Evolutionary conservation across 2,329 filamentous ascomycete genomes (phyloP).

Genomic region (Aspergillus ochraceoroseus): DNA sequence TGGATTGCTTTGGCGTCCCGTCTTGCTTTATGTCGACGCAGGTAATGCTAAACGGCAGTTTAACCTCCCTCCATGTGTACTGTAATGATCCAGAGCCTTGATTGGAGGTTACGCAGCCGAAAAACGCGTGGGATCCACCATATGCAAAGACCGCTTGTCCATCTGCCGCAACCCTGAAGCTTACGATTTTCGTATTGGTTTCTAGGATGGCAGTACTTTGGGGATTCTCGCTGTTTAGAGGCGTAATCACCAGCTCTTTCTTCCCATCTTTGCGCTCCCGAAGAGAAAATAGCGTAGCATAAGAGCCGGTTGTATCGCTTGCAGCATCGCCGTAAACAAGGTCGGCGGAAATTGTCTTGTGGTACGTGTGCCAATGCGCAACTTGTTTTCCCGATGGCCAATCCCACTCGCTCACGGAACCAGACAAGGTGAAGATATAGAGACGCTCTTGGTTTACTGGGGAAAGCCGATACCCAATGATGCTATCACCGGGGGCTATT

Average conservation of each 20-base stretch:
- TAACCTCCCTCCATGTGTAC: constrained; percentile 54
- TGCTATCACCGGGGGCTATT: constrained; percentile 44
- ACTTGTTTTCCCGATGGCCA: constrained; percentile 50
- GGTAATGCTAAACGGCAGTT: constrained; percentile 58
- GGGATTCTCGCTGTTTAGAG: constrained; percentile 21
- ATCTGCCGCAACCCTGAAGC: constrained; percentile 28
- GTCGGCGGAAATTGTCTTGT: constrained; percentile 33
- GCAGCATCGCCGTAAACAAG: constrained; percentile 20
- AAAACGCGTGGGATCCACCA: constrained; percentile 48
- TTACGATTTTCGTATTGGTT: constrained; percentile 27
- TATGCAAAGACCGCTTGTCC: constrained; percentile 39
- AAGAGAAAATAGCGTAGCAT: constrained; percentile 40
- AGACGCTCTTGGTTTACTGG: constrained; percentile 49
- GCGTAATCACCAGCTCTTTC: constrained; percentile 31
- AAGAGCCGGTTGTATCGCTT: constrained; percentile 19
- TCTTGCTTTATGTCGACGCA: constrained; percentile 50
- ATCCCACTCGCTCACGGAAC: constrained; percentile 54
- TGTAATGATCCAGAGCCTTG: constrained; percentile 37
- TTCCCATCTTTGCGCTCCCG: constrained; percentile 37
- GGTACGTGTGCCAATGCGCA: constrained; percentile 42
- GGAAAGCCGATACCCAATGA: constrained; percentile 52
- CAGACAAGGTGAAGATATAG: constrained; percentile 51
- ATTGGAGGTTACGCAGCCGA: constrained; percentile 51
- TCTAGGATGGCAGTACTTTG: constrained; percentile 28
- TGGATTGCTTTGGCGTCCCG: constrained; percentile 19